Evolutionary conservation across 768 basidiomycete genomes (phyloP).

Genomic region (Multifurca ochricompacta): DNA sequence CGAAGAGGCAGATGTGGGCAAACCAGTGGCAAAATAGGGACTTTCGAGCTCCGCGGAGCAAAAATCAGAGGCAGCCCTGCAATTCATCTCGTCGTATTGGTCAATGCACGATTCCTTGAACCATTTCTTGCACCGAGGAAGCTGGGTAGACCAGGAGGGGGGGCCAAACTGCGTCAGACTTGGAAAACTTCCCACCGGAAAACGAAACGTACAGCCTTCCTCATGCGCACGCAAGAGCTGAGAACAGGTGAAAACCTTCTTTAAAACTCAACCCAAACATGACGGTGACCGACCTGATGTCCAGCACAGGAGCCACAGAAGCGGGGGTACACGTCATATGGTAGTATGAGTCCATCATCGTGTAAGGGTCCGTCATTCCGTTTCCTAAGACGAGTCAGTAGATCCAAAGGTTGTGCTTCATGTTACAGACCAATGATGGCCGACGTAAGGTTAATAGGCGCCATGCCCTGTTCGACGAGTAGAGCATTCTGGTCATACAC

Average conservation of each 20-base stretch:
- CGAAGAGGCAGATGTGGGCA: background rate
- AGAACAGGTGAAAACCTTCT: background rate
- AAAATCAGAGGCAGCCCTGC: constrained; percentile 34
- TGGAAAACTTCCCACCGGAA: background rate
- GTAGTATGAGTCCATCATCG: constrained; percentile 36
- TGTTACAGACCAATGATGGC: constrained; percentile 37
- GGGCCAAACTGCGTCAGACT: background rate
- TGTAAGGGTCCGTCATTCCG: constrained; percentile 35
- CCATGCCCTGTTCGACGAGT: constrained; percentile 37
- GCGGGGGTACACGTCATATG: constrained; percentile 49
- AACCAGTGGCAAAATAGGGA: constrained; percentile 28
- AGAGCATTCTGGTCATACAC: constrained; percentile 42
- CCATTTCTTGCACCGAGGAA: constrained; percentile 40
- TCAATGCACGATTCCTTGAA: constrained; percentile 36
- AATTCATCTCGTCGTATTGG: constrained; percentile 36
- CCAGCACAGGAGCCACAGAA: constrained; percentile 39
- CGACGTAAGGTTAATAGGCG: constrained; percentile 43
- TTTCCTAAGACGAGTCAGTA: constrained; percentile 30
- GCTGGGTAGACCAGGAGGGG: constrained; percentile 20
- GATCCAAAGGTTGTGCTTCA: background rate
- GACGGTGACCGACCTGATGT: constrained; percentile 38
- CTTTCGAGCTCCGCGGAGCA: constrained; percentile 28
- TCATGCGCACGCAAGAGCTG: constrained; percentile 38
- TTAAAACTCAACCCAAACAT: background rate
- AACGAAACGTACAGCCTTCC: constrained; percentile 30